Base-by-base conservation (phyloP, 495 filamentous ascomycete genomes). In the Annulohypoxylon moriforme region DNA sequence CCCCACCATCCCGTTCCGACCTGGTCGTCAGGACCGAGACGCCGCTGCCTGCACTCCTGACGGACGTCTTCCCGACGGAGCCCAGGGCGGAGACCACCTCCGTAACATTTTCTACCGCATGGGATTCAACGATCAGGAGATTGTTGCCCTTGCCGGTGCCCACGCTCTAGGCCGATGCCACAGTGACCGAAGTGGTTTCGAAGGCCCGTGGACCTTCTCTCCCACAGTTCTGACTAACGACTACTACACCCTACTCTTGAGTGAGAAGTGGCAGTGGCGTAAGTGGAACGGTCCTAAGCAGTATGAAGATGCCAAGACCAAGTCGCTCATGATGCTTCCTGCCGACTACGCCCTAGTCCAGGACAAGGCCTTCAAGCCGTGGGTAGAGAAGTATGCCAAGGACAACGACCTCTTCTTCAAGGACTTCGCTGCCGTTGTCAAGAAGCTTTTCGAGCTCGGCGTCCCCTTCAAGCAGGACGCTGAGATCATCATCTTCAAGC, bases 71-170 rank as follows among this genome's bases (percentile, higher is more conserved):
- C 96, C 96, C 67, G 95, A 99, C 78, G 96, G 87, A 55, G 69
- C 88, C 69, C 89, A 98, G 86, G 91, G 87, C 67, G 87, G 91
- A 64, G 85, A 87, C 68, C 96, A 99, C 82, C 85, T 99, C 77
- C 92, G 96, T 64, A 89, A 89, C 81, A 92, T 99, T 86, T 99
- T 99, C 87, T 87, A 88, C 80, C 93, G 95, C 79, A 98, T 98
- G 94, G 96, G 96, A 65, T 99, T 99, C 87, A 90, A 96, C 81
- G 96, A 99, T 84, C 91, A 90, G 55, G 95, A 99, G 81, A 98
- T 98, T 74, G 94, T 98, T 31, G 96, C 96, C 29, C 86, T 99
- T 64, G 82, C 84, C 29, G 96, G 96, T 68, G 96, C 93, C 34
- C 96, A 99, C 85, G 94, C 96, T 18, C 86, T 99, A 10, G 96